A percentile compares a stretch with the other conserved stretches of the same genome.
Conservation (phyloP, 2,329 filamentous ascomycete genomes). For the Cercospora sp. region DNA sequence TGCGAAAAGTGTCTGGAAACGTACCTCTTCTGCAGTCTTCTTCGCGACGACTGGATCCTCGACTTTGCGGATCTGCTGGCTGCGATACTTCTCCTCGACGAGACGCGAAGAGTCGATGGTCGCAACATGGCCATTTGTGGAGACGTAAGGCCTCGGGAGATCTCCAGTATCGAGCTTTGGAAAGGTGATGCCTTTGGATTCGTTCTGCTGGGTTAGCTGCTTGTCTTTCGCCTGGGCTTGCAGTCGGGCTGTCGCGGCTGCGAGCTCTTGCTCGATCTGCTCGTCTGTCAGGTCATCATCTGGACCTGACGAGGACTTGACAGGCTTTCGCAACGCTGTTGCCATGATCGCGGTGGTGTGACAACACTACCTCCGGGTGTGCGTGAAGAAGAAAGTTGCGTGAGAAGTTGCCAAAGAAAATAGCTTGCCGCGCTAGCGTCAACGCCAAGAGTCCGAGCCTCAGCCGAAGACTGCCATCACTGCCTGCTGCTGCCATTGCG, state of each 20-base stretch:
- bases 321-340: constrained; percentile 4
- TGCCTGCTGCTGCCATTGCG: not conserved
- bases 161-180: constrained; percentile 53
- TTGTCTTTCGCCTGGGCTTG: constrained; percentile 43
- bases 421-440: constrained; percentile 1
- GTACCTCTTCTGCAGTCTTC: constrained; percentile 55
- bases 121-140: constrained; percentile 54
- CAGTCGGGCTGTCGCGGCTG: constrained; percentile 63
- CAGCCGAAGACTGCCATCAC: not conserved
- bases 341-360: constrained; percentile 7
- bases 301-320: not conserved
- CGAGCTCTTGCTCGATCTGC: constrained; percentile 63
- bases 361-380: constrained; percentile 5
- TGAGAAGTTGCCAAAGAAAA: constrained; percentile 1
- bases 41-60: constrained; percentile 55
- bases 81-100: constrained; percentile 50
- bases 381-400: constrained; percentile 7
- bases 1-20: constrained; percentile 40
- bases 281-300: constrained; percentile 58
- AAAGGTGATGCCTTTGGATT: constrained; percentile 45
- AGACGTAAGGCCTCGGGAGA: constrained; percentile 57
- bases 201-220: constrained; percentile 29
- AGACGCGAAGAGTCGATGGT: constrained; percentile 55
- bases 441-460: constrained; percentile 2
- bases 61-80: constrained; percentile 51